Percentiles rank a stretch among this genome's conserved stretches.
Evolutionary conservation across 495 filamentous ascomycete genomes (phyloP).

Genomic region (Penicillium tannophilum): DNA sequence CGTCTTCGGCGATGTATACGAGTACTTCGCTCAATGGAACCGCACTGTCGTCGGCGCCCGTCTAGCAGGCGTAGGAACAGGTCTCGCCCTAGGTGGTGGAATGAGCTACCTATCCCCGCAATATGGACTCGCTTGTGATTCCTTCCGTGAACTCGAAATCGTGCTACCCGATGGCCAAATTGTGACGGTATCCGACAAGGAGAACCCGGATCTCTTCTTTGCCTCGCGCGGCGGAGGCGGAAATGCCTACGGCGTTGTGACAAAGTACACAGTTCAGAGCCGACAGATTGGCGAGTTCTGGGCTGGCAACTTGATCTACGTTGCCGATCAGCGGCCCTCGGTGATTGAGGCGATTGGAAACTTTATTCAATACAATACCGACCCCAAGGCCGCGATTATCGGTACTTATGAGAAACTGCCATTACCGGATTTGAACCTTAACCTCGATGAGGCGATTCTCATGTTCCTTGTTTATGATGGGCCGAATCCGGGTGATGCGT

Average conservation of each 20-base stretch:
- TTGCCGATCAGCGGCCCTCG: slow-evolving; percentile 25
- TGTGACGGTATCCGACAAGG: slow-evolving; percentile 46
- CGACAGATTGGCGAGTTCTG: slow-evolving; percentile 30
- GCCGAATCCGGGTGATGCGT: slow-evolving; percentile 31
- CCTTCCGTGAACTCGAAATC: slow-evolving; percentile 41
- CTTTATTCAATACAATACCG: slow-evolving; percentile 36
- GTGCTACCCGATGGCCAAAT: slow-evolving; percentile 54
- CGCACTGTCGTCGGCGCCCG: slow-evolving; percentile 38
- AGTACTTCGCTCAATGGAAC: slow-evolving; percentile 31
- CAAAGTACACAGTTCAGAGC: slow-evolving; percentile 34
- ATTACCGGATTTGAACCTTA: slow-evolving; percentile 26
- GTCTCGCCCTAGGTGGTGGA: slow-evolving; percentile 36
- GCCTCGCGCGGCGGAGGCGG: slow-evolving; percentile 54
- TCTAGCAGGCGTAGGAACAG: slow-evolving; percentile 35
- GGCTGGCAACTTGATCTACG: slow-evolving; percentile 35
- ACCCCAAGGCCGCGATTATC: slow-evolving; percentile 37
- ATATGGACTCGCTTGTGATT: slow-evolving; percentile 39
- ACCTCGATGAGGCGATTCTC: slow-evolving; percentile 34
- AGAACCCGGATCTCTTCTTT: slow-evolving; percentile 61
- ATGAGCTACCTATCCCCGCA: slow-evolving; percentile 42
- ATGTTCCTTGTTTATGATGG: slow-evolving; percentile 44
- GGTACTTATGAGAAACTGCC: slow-evolving; percentile 34
- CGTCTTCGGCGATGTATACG: slow-evolving; percentile 34
- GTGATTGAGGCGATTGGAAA: slow-evolving; percentile 31
- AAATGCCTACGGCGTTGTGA: slow-evolving; percentile 53